Conservation (phyloP, 2,329 filamentous ascomycete genomes). For the Fusarium tjaetaba region DNA sequence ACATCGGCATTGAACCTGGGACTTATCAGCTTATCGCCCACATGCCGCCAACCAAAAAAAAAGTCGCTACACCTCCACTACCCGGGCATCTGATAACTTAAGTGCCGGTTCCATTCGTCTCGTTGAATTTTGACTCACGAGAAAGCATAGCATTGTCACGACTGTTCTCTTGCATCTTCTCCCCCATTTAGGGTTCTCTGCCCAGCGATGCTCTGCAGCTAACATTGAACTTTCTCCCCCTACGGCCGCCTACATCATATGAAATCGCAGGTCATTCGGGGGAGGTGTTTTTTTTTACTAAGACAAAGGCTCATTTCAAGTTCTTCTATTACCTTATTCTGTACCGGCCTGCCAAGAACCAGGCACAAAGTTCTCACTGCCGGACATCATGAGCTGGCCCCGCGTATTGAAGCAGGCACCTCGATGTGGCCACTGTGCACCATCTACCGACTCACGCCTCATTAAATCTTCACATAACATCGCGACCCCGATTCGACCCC, state of each 20-base stretch:
- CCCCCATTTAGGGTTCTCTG: not conserved
- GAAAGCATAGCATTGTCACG: not conserved
- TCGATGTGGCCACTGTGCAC: conserved; percentile 39
- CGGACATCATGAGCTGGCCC: conserved; percentile 53
- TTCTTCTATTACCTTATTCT: conserved; percentile 15
- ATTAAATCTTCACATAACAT: not conserved
- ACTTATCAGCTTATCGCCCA: conserved; percentile 44
- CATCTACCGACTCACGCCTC: conserved; percentile 10
- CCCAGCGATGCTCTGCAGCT: conserved; percentile 39
- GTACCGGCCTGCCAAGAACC: conserved; percentile 1
- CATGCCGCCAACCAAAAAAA: conserved; percentile 9
- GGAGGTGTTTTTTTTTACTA: conserved; percentile 18
- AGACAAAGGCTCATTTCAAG: not conserved
- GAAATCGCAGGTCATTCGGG: conserved; percentile 33
- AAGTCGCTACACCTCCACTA: conserved; percentile 28
- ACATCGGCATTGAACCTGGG: conserved; percentile 35
- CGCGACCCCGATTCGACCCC: conserved; percentile 12
- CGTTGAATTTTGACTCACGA: conserved; percentile 32
- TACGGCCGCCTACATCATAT: conserved; percentile 31
- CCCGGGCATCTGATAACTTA: conserved; percentile 29
- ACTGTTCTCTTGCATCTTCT: not conserved
- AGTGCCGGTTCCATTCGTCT: not conserved
- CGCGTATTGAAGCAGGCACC: conserved; percentile 53
- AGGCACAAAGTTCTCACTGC: conserved; percentile 13
- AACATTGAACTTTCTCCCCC: conserved; percentile 21